A percentile compares a stretch with the other conserved stretches of the same genome.
Conservation (phyloP, 495 filamentous ascomycete genomes). For the Aeminium ludgeri region DNA sequence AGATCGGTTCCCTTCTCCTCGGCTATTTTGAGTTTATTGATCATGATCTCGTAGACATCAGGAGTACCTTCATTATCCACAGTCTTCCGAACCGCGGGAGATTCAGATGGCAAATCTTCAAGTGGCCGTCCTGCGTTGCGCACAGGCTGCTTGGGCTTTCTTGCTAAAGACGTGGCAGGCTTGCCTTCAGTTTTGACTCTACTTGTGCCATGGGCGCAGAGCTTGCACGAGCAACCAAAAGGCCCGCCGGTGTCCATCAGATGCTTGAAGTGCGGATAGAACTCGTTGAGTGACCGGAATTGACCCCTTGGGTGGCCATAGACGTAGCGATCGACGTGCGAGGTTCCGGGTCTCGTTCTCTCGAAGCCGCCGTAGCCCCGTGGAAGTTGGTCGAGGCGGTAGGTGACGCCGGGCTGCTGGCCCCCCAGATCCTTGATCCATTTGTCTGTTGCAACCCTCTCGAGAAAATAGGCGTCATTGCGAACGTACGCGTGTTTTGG, state of each 20-base stretch:
- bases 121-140: too few species aligned
- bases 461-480: constrained; percentile 13
- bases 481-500: constrained; percentile 12
- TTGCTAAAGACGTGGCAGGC: too few species aligned
- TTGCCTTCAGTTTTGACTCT: too few species aligned
- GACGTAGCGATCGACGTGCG: constrained; percentile 33
- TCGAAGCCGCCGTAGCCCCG: constrained; percentile 37
- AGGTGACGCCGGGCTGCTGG: constrained; percentile 21
- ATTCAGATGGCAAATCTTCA: too few species aligned
- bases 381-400: constrained; percentile 37
- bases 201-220: constrained; percentile 22
- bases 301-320: constrained; percentile 38
- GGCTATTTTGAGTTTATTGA: constrained; percentile 30
- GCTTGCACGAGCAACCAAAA: constrained; percentile 27
- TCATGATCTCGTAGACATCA: constrained; percentile 34
- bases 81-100: too few species aligned
- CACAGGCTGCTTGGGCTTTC: too few species aligned
- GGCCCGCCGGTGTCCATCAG: constrained; percentile 33
- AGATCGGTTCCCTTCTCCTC: constrained; percentile 25
- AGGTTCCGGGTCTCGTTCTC: constrained; percentile 22
- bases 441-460: constrained; percentile 5
- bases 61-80: constrained; percentile 34
- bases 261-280: constrained; percentile 41
- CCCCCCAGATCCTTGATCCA: constrained; percentile 7
- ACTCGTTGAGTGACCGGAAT: constrained; percentile 35